Conservation (phyloP, 257 asterid genomes). For the Rhazya stricta region DNA sequence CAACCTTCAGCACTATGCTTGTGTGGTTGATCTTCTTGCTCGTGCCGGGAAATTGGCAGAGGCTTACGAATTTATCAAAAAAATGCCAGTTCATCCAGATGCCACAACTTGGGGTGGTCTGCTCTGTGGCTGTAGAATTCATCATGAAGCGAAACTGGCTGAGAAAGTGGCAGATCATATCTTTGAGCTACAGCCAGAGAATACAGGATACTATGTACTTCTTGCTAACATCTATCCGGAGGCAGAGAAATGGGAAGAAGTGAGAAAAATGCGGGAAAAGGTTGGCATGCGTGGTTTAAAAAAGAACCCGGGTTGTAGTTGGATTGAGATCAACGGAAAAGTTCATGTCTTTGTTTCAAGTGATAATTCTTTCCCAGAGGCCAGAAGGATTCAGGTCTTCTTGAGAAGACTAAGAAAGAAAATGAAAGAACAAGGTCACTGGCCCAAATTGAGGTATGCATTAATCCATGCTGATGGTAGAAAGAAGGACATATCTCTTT, state of each 20-base stretch:
- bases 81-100: conserved; percentile 21
- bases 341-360: conserved; percentile 18
- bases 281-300: conserved; percentile 11
- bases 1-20: conserved; percentile 22
- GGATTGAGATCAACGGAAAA: conserved; percentile 29
- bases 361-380: conserved; percentile 15
- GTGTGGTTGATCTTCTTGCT: conserved; percentile 27
- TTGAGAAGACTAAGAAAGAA: conserved; percentile 9
- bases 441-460: conserved; percentile 12
- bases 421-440: conserved; percentile 22
- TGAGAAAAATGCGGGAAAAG: conserved; percentile 13
- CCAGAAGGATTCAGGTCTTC: conserved; percentile 8
- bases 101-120: conserved; percentile 21
- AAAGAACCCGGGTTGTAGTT: conserved; percentile 21
- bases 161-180: conserved; percentile 29
- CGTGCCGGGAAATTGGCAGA: conserved; percentile 23
- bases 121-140: conserved; percentile 29
- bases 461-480: conserved; percentile 11
- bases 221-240: conserved; percentile 28
- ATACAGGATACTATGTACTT: conserved; percentile 22
- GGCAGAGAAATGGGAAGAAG: conserved; percentile 28
- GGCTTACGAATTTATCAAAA: conserved; percentile 18
- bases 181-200: conserved; percentile 28
- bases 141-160: conserved; percentile 22
- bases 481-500: conserved; percentile 14